Evolutionary conservation across 495 filamentous ascomycete species (phyloP), one percentile per base, ranked within the genome.

Genomic region (Lepraria neglecta): DNA sequence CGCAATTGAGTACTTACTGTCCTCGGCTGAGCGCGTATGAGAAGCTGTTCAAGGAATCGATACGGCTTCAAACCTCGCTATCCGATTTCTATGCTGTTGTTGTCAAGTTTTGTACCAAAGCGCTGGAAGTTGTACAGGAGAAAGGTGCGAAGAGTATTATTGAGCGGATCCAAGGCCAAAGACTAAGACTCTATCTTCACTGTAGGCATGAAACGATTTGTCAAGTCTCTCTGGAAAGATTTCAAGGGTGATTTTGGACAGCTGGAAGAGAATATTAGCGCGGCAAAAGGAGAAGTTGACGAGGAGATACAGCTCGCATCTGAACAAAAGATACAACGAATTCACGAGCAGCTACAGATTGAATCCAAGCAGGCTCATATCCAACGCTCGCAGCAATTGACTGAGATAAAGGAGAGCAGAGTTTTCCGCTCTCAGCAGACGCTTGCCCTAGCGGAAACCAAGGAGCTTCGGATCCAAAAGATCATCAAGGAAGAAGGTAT

Each of bases 401-500:
- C 40, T 43, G 40, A 43, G 40, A 43, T 43, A 17, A 43, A 43
- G 40, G 40, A 43, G 40, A 43, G 3, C 40, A 43, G 40, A 17
- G 40, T 43, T 43, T 43, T 43, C 40, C 40, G 40, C 40, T 43
- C 40, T 43, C 40, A 43, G 40, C 40, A 43, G 40, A 43, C 15
- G 40, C 40, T 43, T 43, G 40, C 40, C 40, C 40, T 43, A 43
- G 40, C 40, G 40, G 40, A 43, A 43, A 43, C 40, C 3, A 43
- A 43, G 40, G 46, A 54, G 28, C 51, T 54, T 54, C 51, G 51
- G 1, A 54, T 54, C 12, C 3, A 54, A 54, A 54, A 54, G 51
- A n/a, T 35, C 31, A 19, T 54, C 17, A 54, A 54, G 31, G 51
- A 54, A 35, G 51, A 54, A 54, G 51, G 12, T 35, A 38, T 54